These are phyloP conservation scores for Aureobasidium sp. DNA, from an alignment of 2,329 filamentous ascomycete genomes.

Conservation along the genomic window DNA sequence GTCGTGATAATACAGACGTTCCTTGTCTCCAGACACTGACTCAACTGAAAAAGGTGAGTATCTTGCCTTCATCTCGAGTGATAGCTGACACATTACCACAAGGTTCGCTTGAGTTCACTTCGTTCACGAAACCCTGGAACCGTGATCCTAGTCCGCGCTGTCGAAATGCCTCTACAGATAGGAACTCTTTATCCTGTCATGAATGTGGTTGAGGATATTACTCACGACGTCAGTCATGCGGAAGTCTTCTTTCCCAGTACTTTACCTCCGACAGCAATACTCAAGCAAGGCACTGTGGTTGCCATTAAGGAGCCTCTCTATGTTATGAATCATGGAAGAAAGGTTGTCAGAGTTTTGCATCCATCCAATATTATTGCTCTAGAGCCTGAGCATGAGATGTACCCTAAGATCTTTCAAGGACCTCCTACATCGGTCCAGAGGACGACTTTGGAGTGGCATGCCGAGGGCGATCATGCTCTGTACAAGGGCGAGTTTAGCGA, in stretches of 20 bases:
- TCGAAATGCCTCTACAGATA: background rate
- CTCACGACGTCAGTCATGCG: background rate
- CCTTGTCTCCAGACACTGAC: background rate
- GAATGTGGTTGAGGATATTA: background rate
- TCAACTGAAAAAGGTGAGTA: background rate
- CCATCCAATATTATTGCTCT: background rate
- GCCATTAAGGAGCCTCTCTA: background rate
- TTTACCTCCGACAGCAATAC: background rate
- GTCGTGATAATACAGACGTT: background rate
- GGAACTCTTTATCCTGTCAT: background rate
- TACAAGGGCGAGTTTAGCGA: background rate
- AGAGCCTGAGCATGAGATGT: background rate
- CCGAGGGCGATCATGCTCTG: background rate
- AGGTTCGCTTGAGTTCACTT: background rate
- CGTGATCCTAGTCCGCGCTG: background rate
- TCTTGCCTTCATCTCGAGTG: too few relatives aligned
- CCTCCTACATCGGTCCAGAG: background rate
- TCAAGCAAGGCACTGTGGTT: background rate
- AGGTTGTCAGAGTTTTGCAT: background rate
- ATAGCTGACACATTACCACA: too few relatives aligned
- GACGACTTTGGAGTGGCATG: background rate
- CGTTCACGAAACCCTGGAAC: background rate
- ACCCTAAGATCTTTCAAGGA: background rate
- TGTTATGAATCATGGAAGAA: background rate
- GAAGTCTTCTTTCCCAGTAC: background rate